Evolutionary conservation across 2,329 filamentous ascomycete genomes (phyloP), one percentile per base, ranked within the genome.

Genomic region (Knufia petricola): DNA sequence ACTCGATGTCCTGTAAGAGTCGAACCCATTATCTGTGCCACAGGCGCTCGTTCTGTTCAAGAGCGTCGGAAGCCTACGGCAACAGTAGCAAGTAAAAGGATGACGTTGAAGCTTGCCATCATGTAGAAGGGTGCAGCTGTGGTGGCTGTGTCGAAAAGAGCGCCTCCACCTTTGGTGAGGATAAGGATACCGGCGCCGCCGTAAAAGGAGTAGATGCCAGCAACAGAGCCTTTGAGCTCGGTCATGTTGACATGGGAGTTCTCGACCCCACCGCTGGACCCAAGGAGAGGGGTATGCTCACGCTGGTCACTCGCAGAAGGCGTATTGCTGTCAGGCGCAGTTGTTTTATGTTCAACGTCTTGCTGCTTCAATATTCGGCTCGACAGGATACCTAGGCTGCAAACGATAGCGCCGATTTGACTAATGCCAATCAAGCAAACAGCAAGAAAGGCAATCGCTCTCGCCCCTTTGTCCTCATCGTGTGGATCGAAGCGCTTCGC

Each of bases 351-450:
- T 46, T 44, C 59, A 52, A 68, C 67, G 50, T 69, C 69, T 34
- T 32, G 28, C 32, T 47, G 32, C 21, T 24, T 45, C 66, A 94
- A 72, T 19, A 96, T 83, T 3, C 88, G 89, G 13, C 81, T 80
- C 31, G 87, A 87, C 2, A 98, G 75, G 1, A 92, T 79, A 1
- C 86, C 88, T n/a, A 98, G 76, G 55, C 87, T 94, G 68, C 89
- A 95, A 1, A 98, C 92, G 51, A 98, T 96, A 9, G 88, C 85
- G 1, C 90, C 92, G 53, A 98, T 96, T 66, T 98, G 92, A 60
- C 87, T 94, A 61, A 95, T 79, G 12, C 92, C 92, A 32, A 96
- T 79, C 15, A 95, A 68, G 0, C 83, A 78, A 36, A 88, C 87
- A 13, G 90, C 77, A 10, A 89, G 55, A 61, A 94, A 88, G 13